Evolutionary conservation across 2,329 filamentous ascomycete species (phyloP), one percentile per base, ranked within the genome.

Genomic region (Chaetomium sp.): DNA sequence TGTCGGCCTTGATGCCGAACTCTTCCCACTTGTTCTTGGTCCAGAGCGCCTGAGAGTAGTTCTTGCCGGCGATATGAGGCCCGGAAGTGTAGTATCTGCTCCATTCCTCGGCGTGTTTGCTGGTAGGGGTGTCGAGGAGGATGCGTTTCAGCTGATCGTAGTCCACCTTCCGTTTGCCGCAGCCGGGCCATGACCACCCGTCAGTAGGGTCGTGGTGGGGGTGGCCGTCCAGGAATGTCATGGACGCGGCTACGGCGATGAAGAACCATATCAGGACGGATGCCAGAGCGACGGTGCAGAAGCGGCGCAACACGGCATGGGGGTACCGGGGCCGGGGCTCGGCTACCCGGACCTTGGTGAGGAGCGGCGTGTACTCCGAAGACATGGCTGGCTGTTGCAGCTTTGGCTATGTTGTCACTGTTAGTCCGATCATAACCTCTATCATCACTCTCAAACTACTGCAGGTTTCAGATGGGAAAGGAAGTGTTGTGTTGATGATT

Each of bases 31-130:
- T 86, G 64, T 92, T 84, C 69, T 85, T 83, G 0, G 91, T 95
- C 90, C 90, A 94, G 53, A 87, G 76, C 3, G 89, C 90, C 78
- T 92, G 90, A 57, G 88, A 92, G 66, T 88, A 82, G 74, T 94
- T 95, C 78, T 89, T 87, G 23, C 91, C 91, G 0, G 89, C 90
- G 57, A 94, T 78, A 77, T 94, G 91, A 21, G 89, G 83, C 0
- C 91, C 91, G 0, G 88, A 80, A 0, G 91, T 91, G 72, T 94
- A 94, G 75, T 93, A 94, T 67, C 81, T 81, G 75, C 87, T 91
- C 90, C 90, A 93, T 77, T 92, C 86, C 68, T 85, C 82, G 9
- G 84, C 85, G 68, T 82, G 82, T 55, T 83, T 78, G 33, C 81
- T 79, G 63, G 81, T 83, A 5, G 87, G 87, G 0, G 85, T 88